Evolutionary conservation across 208 protist species (phyloP).

Genomic region (Angomonas deanei): DNA sequence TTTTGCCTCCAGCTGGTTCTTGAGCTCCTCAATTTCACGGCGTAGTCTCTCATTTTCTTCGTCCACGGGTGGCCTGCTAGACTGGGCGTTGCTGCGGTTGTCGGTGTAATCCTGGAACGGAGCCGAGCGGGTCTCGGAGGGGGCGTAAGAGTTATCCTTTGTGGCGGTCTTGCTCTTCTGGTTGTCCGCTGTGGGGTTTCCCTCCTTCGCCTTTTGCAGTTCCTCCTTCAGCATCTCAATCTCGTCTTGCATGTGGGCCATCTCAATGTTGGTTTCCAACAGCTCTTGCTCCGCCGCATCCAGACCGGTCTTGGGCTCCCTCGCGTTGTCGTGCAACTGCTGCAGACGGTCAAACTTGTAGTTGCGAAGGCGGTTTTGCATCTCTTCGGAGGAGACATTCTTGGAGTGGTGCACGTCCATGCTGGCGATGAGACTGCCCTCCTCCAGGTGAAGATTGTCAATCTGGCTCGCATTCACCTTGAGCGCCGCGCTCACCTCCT

Average conservation of each 20-base stretch:
- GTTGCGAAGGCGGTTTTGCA: conserved; percentile 27
- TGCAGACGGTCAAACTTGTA: conserved; percentile 35
- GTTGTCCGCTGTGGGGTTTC: not conserved
- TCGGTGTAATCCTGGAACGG: not conserved
- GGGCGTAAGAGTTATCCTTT: no score
- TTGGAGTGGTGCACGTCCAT: conserved; percentile 36
- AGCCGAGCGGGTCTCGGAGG: no score
- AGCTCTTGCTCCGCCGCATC: conserved; percentile 51
- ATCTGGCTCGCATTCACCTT: conserved; percentile 38
- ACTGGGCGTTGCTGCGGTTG: not conserved
- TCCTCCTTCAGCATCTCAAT: conserved; percentile 11
- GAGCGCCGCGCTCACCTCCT: conserved; percentile 39
- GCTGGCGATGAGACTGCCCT: conserved; percentile 22
- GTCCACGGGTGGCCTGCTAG: not conserved
- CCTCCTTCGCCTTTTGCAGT: conserved; percentile 4
- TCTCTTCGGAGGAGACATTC: conserved; percentile 22
- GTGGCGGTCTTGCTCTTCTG: no score
- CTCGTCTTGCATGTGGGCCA: conserved; percentile 18
- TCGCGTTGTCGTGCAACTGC: conserved; percentile 24
- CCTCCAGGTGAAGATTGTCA: conserved; percentile 15
- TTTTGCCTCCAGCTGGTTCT: not conserved
- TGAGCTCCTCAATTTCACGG: no score
- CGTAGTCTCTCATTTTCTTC: not conserved
- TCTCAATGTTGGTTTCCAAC: conserved; percentile 8
- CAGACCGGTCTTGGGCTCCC: conserved; percentile 20